Evolutionary conservation across 176 grass and related monocot genomes (phyloP), one percentile per base, ranked within the genome.

Genomic region (Triticum aestivum): DNA sequence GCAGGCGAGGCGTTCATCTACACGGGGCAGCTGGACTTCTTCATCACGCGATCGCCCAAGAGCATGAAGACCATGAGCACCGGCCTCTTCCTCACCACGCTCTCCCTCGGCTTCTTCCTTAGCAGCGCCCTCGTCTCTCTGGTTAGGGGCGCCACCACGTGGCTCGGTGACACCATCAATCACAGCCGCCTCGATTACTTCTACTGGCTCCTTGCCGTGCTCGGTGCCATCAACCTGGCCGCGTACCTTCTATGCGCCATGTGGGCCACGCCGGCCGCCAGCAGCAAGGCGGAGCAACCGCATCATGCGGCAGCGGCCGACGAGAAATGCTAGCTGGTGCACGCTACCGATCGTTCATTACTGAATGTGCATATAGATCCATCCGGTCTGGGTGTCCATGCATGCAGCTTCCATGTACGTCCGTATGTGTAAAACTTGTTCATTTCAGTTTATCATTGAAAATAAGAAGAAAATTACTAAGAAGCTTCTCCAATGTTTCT

Each of bases 141-240:
- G 30, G 86, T 92, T 20, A 92, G 92, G 86, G 72, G 18, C 12
- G 24, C 89, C 69, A 97, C 94, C 7, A 61, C n/a, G 0, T 97
- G 94, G 94, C 86, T 97, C 12, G 92, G 88, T 4, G 86, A 97
- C 79, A 89, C 89, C 77, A 85, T 97, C 83, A 91, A 97, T 70
- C n/a, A 87, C 62, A 93, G 94, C 64, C 91, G 42, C 12, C 89
- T 97, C 32, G 44, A 97, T 78, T 70, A 91, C 78, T 97, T 97
- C 87, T 95, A 97, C 85, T 97, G 91, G 92, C 87, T 97, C 23
- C 89, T 97, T 17, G 89, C 89, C 1, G 87, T 75, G 10, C 51
- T 97, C 26, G 89, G 89, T 70, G 12, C 6, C 4, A 0, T 85
- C 29, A 91, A 97, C 80, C 34, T 95, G 2, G 56, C 52, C 9